Evolutionary conservation across 1,284 basidiomycete species (phyloP).

Genomic region (Sphaerobolus stellatus): DNA sequence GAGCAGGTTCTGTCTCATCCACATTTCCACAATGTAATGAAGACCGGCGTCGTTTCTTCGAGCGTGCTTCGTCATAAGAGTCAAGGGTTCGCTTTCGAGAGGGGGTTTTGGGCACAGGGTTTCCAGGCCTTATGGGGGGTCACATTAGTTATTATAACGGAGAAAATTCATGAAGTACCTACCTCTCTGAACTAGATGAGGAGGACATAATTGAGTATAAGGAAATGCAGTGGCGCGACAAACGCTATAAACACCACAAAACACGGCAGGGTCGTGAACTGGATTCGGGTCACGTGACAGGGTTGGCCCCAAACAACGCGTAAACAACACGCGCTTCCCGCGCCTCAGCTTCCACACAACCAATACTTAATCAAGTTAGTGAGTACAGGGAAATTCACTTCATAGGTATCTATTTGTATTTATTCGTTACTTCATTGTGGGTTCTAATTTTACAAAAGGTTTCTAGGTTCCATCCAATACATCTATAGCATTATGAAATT

Average conservation of each 20-base stretch:
- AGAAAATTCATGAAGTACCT: not conserved
- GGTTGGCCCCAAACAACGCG: not conserved
- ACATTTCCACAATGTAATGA: slow-evolving; percentile 1
- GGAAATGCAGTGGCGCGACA: no score
- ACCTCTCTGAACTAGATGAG: not conserved
- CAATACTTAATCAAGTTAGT: no score
- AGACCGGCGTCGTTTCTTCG: slow-evolving; percentile 5
- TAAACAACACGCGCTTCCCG: not conserved
- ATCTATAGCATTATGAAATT: not conserved
- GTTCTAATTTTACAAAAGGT: not conserved
- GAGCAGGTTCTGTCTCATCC: not conserved
- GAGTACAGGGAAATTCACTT: not conserved
- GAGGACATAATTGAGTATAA: not conserved
- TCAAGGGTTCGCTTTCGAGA: slow-evolving; percentile 2
- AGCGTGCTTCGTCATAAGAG: not conserved
- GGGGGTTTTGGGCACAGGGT: not conserved
- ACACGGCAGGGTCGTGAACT: no score
- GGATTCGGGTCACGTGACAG: not conserved
- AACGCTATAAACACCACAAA: no score
- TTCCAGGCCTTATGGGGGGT: not conserved
- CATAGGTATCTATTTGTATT: not conserved
- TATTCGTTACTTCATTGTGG: not conserved
- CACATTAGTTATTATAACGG: not conserved
- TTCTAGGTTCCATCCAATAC: not conserved
- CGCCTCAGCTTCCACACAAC: no score